Evolutionary conservation across 2,329 filamentous ascomycete species (phyloP), one percentile per base, ranked within the genome.

Genomic region (Cercospora citrullina): DNA sequence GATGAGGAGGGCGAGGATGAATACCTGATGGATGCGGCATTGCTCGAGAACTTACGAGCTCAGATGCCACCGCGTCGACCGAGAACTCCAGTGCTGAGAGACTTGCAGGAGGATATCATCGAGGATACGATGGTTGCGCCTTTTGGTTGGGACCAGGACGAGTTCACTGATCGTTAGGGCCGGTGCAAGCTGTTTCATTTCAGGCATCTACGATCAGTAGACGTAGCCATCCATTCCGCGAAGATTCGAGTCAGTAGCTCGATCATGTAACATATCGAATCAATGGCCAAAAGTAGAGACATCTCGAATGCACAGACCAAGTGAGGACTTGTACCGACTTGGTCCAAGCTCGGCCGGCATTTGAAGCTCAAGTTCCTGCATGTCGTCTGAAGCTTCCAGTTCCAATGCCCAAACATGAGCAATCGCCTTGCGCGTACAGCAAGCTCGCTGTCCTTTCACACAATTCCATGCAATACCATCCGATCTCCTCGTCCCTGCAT

Each of bases 401-500:
- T 36, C n/a, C 30, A 16, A 12, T 36, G 23, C 23, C 36, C 51
- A 57, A 64, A 58, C 55, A 68, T 68, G 66, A 68, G 36, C 36
- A 42, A 48, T 28, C 53, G 23, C 18, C 21, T 33, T 26, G 36
- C 42, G 33, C 66, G 60, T 28, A 51, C 48, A 58, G 36, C 63
- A 30, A 30, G 48, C 30, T 33, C 42, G 60, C 63, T 65, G 60
- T 39, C 57, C 5, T 9, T 39, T 10, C 18, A n/a, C 33, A 63
- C 45, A 21, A 18, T 55, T 23, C 23, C 42, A 57, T 9, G 23
- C 18, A 51, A 18, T 31, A n/a, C 21, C 8, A 9, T 7, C 16
- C 69, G 72, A 57, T 31, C 63, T 16, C 73, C 72, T 9, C 71
- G 75, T 59, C 61, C 72, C 21, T 77, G 74, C 66, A 72, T 76